Base-by-base conservation (phyloP, 2,329 filamentous ascomycete species). In the Neurospora crassa region DNA sequence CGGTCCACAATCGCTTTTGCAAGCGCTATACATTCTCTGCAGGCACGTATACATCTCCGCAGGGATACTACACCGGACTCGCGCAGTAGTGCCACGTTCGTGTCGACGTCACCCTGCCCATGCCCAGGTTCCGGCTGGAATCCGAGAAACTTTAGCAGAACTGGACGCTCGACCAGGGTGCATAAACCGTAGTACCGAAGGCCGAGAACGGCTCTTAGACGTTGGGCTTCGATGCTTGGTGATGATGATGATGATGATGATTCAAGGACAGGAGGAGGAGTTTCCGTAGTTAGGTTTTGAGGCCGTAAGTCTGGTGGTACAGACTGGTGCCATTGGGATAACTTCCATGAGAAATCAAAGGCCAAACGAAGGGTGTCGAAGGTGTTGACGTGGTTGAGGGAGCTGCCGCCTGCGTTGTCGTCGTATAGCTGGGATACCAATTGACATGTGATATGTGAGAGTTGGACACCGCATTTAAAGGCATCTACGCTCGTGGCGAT, bases 1-100 rank as follows among this genome's bases (percentile, higher is more conserved):
- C 45, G 68, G 24, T 69, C 68, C n/a, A 69, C 68, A 45, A 69
- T 69, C 3, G 68, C 68, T n/a, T 69, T 69, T 12, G 68, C 68
- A n/a, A 69, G 68, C 10, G 41, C 68, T 43, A 69, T 69, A 29
- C 68, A 69, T 37, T 69, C 68, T 34, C 40, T 37, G 40, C 68
- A 69, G 40, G 68, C 42, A 29, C 40, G 68, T 6, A 69, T 69
- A 37, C 68, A 69, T 24, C 68, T 29, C 12, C 68, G 42, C n/a
- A 69, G 6, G 18, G 40, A 42, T 20, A 41, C 40, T 42, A 69
- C 34, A 11, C 68, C 68, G 41, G 41, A 47, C 47, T 59, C 47
- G 12, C 47, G 47, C 20, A 59, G 24, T 29, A 59, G 47, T 16
- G 47, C 20, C 24, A 59, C 37, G 37, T 10, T 37, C 7, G 7